Evolutionary conservation across 805 yeast genomes (phyloP), one percentile per base, ranked within the genome.

Genomic region (Myxozyma mucilagina): DNA sequence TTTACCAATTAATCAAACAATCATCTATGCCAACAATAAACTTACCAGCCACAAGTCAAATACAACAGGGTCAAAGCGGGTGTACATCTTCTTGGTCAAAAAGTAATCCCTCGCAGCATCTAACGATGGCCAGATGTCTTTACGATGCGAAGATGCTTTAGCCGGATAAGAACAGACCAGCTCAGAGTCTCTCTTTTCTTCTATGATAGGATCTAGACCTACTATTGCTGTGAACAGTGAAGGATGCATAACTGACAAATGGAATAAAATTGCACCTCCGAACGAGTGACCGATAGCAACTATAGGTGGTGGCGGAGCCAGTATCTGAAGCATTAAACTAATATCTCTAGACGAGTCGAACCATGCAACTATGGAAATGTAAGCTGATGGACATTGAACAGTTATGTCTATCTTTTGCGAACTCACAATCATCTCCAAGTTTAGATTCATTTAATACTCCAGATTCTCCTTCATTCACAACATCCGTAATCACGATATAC

Each of bases 271-370:
- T 7, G 53, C 61, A 31, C 67, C 70, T n/a, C 70, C 69, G 11
- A 67, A 53, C 3, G 70, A 67, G 47, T 67, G 69, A 16, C 70
- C 69, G 20, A 67, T 39, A 3, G 59, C 70, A n/a, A 67, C 47
- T 3, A 67, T 31, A 4, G 70, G 69, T 1, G 50, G 59, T 29
- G 60, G 64, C 7, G 45, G 67, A 35, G 36, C 56, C 48, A 44
- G 35, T 11, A 32, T 48, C 43, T 61, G 58, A 6, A 66, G 34
- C 38, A 53, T 57, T 8, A 55, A 43, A 1, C 54, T 36, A 20
- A 66, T 31, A 32, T 67, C 69, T 1, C 42, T 47, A 1, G 64
- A 53, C 8, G 45, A 31, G 42, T 67, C 69, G 10, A 55, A 45
- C 69, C 69, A 67, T 39, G 47, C 13, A 35, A 42, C 65, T 61